phyloP scores from a whole-genome alignment of 768 basidiomycete species.

The Peribolospora kevripleyi region DNA sequence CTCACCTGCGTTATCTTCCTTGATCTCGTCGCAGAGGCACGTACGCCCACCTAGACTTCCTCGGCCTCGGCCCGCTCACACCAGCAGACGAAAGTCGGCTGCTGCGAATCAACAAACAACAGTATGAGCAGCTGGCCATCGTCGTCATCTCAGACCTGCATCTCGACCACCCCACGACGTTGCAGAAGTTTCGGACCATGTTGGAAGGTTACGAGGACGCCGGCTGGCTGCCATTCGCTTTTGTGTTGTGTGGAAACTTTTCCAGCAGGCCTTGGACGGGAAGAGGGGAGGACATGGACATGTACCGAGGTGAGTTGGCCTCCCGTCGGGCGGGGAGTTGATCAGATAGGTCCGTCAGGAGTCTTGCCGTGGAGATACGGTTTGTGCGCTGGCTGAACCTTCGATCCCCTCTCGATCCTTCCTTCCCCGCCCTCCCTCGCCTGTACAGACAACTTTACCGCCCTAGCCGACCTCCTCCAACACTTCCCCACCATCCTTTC shows the following conservation, averaged over 20 bases:
- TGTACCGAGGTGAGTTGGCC: slow-evolving; percentile 47
- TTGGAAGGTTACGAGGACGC: slow-evolving; percentile 57
- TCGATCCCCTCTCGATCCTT: too few relatives aligned
- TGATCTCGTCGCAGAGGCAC: slow-evolving; percentile 36
- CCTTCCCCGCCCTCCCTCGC: background rate
- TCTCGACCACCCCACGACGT: slow-evolving; percentile 67
- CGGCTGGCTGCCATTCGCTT: slow-evolving; percentile 61
- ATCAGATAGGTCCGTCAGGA: background rate
- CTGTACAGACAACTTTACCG: slow-evolving; percentile 53
- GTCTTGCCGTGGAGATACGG: too few relatives aligned
- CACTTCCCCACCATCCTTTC: slow-evolving; percentile 54
- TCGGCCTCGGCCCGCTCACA: slow-evolving; percentile 81
- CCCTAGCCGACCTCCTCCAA: slow-evolving; percentile 58
- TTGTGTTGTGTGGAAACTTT: slow-evolving; percentile 89
- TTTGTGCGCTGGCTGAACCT: too few relatives aligned
- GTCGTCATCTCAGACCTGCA: slow-evolving; percentile 90
- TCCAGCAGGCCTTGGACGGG: slow-evolving; percentile 61
- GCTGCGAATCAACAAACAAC: slow-evolving; percentile 13
- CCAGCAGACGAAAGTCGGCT: slow-evolving; percentile 59
- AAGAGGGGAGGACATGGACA: slow-evolving; percentile 47
- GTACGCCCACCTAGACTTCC: slow-evolving; percentile 88
- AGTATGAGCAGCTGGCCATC: slow-evolving; percentile 19
- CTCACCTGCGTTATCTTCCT: background rate
- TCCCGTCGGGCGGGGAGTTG: too few relatives aligned
- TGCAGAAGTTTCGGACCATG: slow-evolving; percentile 54